Evolutionary conservation across 371 early-diverging fungal genomes (phyloP).

Genomic region (Dichotomocladium elegans): DNA sequence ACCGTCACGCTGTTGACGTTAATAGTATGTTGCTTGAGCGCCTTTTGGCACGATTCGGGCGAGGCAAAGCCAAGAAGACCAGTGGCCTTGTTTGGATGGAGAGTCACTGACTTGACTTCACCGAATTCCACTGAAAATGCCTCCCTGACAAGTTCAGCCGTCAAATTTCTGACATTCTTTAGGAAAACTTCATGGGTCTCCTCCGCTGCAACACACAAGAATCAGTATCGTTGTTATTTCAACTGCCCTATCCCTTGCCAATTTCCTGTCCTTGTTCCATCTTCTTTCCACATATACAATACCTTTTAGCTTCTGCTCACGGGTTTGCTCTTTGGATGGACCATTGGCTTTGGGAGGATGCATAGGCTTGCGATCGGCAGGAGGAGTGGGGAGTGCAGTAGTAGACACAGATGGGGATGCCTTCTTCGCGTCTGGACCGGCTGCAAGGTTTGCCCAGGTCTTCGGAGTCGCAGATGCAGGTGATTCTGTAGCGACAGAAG

Average conservation of each 20-base stretch:
- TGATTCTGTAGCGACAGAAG: background rate
- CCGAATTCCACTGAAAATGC: slow-evolving; percentile 36
- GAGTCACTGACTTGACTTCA: slow-evolving; percentile 23
- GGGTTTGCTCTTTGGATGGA: background rate
- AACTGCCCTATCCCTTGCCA: no score
- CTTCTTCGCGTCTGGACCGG: slow-evolving; percentile 9
- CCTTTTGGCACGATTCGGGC: slow-evolving; percentile 37
- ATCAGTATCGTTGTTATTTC: background rate
- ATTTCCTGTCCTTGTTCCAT: no score
- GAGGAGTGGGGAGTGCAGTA: background rate
- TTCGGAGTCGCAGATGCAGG: slow-evolving; percentile 17
- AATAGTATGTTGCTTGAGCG: slow-evolving; percentile 33
- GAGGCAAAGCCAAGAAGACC: slow-evolving; percentile 36
- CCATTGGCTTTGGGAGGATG: background rate
- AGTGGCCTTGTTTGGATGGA: slow-evolving; percentile 16
- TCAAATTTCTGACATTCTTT: slow-evolving; percentile 24
- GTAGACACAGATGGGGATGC: background rate
- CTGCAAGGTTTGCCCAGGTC: slow-evolving; percentile 52
- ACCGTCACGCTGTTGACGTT: slow-evolving; percentile 16
- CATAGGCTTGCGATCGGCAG: background rate
- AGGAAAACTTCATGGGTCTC: slow-evolving; percentile 33
- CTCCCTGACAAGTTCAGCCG: slow-evolving; percentile 31
- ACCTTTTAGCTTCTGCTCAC: slow-evolving; percentile 10
- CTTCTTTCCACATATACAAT: background rate
- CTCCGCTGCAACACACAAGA: background rate